Evolutionary conservation across 1,284 basidiomycete genomes (phyloP), one percentile per base, ranked within the genome.

Genomic region (Boletus sp.): DNA sequence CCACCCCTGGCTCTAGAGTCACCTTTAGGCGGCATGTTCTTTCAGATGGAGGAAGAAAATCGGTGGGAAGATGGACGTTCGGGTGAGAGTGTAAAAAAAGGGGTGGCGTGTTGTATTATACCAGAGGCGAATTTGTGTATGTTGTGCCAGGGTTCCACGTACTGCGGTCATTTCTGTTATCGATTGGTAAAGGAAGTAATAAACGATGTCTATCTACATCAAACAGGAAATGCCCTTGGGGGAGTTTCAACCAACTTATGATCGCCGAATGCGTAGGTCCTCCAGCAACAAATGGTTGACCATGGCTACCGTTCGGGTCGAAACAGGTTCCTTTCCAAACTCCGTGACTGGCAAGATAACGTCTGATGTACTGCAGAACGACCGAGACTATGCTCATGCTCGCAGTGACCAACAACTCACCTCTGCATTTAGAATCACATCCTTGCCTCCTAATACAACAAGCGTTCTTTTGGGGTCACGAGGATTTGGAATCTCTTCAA

Each of bases 401-500:
- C 38, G 40, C 16, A 1, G 5, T 7, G 14, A 47, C 8, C 19
- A 34, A 27, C 30, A 12, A 39, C 74, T 50, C 52, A 88, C 86
- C 59, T 77, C 69, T 4, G 88, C 78, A 59, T 88, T 79, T 39
- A 94, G 69, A 57, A 96, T 90, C 20, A 76, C 75, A 57, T 95
- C 93, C 55, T 82, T 77, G 1, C 86, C 89, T 19, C 90, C 89
- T 13, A 95, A 71, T 55, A 94, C 76, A 64, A 90, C 86, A 45
- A 84, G 57, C 13, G 79, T 74, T 68, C 80, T 75, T 46, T 69
- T 57, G 2, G 77, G 75, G 62, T 88, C 78, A 33, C 75, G 69
- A 12, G 83, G 82, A 58, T 88, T 76, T 0, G 91, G 91, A 36
- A 94, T 92, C 57, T 94, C 88, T 65, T 92, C 88, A 52, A 82